Percentiles rank a stretch among this genome's conserved stretches.
Conservation (phyloP, 2,329 filamentous ascomycete genomes). For the Alternaria triticina region DNA sequence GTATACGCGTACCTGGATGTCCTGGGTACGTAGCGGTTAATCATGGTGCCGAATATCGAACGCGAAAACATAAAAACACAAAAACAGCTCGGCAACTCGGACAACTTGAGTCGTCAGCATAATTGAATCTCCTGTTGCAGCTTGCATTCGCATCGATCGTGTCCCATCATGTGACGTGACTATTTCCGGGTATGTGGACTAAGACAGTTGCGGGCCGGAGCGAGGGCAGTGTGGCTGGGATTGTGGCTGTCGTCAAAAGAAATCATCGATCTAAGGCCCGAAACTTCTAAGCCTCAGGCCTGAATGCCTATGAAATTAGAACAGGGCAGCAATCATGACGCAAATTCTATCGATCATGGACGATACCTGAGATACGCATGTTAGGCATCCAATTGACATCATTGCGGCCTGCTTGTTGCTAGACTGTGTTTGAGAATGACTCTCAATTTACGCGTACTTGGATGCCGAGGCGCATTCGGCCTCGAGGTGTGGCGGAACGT, state of each 20-base stretch:
- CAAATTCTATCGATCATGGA: not conserved
- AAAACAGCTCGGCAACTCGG: too few species aligned
- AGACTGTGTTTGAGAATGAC: not conserved
- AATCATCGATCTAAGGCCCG: not conserved
- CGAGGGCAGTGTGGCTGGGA: slow-evolving; percentile 6
- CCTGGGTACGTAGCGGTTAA: not conserved
- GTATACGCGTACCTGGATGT: not conserved
- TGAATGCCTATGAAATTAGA: not conserved
- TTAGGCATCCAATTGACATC: not conserved
- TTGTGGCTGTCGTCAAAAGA: not conserved
- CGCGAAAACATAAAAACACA: not conserved
- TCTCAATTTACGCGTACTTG: not conserved
- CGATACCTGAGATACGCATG: not conserved
- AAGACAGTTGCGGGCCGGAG: slow-evolving; percentile 9
- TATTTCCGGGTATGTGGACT: slow-evolving; percentile 6
- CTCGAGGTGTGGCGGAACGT: not conserved
- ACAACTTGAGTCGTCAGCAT: too few species aligned
- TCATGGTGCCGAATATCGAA: not conserved
- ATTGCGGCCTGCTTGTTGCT: not conserved
- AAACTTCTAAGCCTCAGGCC: not conserved
- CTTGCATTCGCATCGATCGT: not conserved
- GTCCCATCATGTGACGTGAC: not conserved
- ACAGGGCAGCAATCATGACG: not conserved
- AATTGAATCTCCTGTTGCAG: not conserved
- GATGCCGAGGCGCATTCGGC: not conserved